Base-by-base conservation (phyloP, 768 basidiomycete genomes). In the Heimioporus sp. region DNA sequence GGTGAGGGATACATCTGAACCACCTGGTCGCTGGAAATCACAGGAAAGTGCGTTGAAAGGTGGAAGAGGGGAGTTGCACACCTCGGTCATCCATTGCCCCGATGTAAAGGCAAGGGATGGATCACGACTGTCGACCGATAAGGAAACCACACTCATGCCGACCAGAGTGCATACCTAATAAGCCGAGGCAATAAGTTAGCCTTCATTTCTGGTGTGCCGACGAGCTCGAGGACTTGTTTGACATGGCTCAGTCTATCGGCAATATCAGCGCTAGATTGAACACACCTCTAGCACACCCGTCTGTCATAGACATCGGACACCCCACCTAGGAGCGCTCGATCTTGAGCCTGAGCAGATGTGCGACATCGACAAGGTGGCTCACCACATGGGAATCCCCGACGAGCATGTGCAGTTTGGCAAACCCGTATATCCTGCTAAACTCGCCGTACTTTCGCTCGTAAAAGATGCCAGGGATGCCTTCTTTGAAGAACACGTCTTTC, bases 11-110 rank as follows among this genome's bases (percentile, higher is more conserved):
- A 90, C 80, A 59, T 90, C 88, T 10, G 87, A 90, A 3, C 86
- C 85, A 34, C 87, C 87, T 12, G 86, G 79, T 17, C 85, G 78
- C 84, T 85, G 46, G 15, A 28, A 11, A 16, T 37, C 34, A 21
- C 21, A 31, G 24, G 55, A 24, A 54, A 20, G 6, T 21, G 19
- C 16, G 12, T 6, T 15, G 6, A 15, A 5, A 19, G 19, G 20
- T 41, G 42, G 15, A 12, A 45, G 0, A 15, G 12, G 16, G 10
- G 12, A 21, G 36, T 32, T 6, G 53, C 65, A 5, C 52, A 78
- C 86, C 71, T 90, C 87, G 4, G 88, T 90, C 88, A 88, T 89
- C 87, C 87, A 91, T 67, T 91, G 89, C 0, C 89, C 89, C 10
- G 87, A 80, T 5, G 84, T 87, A 54, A 82, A 90, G 0, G 86